Conservation (phyloP, 495 filamentous ascomycete species). For the Aspergillus homomorphus region DNA sequence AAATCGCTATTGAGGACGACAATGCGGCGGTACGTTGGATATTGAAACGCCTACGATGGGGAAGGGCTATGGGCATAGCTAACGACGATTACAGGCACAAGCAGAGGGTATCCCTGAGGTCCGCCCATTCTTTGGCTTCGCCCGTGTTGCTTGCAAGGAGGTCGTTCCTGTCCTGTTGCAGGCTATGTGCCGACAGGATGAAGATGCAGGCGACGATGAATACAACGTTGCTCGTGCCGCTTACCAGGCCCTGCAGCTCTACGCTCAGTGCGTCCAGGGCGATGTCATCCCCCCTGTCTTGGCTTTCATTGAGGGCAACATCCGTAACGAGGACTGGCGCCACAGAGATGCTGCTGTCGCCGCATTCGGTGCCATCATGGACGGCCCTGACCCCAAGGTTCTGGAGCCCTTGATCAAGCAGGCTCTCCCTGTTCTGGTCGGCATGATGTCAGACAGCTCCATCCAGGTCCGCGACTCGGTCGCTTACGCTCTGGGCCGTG, state of each 20-base stretch:
- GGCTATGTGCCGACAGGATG: conserved; percentile 92
- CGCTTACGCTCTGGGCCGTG: conserved; percentile 91
- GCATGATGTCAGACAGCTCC: conserved; percentile 91
- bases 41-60: neutral
- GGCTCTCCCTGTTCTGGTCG: conserved; percentile 81
- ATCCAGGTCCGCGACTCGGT: conserved; percentile 95
- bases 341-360: conserved; percentile 91
- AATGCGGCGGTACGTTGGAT: conserved; percentile 68
- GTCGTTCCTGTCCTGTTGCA: conserved; percentile 87
- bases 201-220: conserved; percentile 93
- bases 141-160: conserved; percentile 80
- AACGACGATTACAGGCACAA: conserved; percentile 39
- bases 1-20: conserved; percentile 95
- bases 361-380: conserved; percentile 99
- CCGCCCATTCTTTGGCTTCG: conserved; percentile 89
- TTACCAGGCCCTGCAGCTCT: conserved; percentile 94
- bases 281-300: conserved; percentile 81
- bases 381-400: conserved; percentile 85
- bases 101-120: conserved; percentile 73
- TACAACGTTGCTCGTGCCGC: conserved; percentile 94
- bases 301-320: conserved; percentile 83
- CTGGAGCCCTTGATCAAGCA: conserved; percentile 93
- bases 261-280: conserved; percentile 81
- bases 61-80: neutral
- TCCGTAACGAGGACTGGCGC: conserved; percentile 89